These are phyloP conservation scores for Lycium ferocissimum DNA, from an alignment of 257 asterid species.

Conservation along the genomic window DNA sequence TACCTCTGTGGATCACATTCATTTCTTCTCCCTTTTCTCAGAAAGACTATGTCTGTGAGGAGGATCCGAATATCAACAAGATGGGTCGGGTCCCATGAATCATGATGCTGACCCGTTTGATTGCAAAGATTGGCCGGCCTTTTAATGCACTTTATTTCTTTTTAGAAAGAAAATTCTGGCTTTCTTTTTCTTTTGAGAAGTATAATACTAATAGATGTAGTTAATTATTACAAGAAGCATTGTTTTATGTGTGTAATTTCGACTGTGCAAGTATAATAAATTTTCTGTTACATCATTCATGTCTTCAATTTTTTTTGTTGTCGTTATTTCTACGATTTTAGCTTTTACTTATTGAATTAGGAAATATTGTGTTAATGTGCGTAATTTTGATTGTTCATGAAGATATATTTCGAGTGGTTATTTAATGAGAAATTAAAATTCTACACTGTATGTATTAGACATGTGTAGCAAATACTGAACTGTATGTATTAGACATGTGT, in stretches of 20 bases:
- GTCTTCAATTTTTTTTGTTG: not conserved
- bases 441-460: too few relatives aligned
- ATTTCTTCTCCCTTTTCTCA: constrained; percentile 1
- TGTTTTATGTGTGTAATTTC: too few relatives aligned
- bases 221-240: not conserved
- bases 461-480: too few relatives aligned
- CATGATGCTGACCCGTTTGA: not conserved
- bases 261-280: too few relatives aligned
- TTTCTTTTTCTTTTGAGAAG: not conserved
- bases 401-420: not conserved
- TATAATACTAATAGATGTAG: not conserved
- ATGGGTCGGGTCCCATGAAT: not conserved
- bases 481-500: not conserved
- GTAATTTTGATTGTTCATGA: not conserved
- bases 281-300: not conserved
- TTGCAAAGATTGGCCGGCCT: not conserved
- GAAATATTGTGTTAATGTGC: not conserved
- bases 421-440: not conserved
- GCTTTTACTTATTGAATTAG: not conserved
- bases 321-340: not conserved
- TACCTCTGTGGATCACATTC: not conserved
- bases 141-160: not conserved
- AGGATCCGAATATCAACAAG: constrained; percentile 8
- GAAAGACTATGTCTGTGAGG: not conserved
- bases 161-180: not conserved